Conservation (phyloP, 495 filamentous ascomycete genomes). For the Penicillium riverlandense region DNA sequence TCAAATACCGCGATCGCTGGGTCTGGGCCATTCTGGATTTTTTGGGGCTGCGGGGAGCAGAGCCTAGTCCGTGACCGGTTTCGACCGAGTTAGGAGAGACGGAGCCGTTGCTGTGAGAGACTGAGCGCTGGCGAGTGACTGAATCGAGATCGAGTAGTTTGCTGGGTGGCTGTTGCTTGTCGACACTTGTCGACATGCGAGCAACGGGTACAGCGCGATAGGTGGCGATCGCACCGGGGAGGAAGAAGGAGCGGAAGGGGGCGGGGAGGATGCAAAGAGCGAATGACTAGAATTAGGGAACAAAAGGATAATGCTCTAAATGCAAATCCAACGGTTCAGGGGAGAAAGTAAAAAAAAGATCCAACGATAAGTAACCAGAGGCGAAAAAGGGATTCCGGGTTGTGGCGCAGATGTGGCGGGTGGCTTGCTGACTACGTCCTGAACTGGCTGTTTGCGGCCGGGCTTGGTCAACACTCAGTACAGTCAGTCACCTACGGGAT, state of each 20-base stretch:
- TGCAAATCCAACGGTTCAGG: no score
- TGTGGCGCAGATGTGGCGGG: constrained; percentile 1
- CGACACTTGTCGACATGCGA: constrained; percentile 46
- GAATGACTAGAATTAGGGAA: constrained; percentile 1
- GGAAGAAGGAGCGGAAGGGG: constrained; percentile 11
- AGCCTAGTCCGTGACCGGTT: background rate
- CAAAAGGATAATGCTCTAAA: constrained; percentile 24
- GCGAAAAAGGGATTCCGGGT: constrained; percentile 1
- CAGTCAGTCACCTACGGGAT: background rate
- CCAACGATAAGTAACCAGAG: constrained; percentile 1
- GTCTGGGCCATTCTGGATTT: constrained; percentile 56
- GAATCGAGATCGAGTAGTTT: constrained; percentile 8
- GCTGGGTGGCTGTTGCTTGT: constrained; percentile 21
- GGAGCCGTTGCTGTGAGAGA: constrained; percentile 21
- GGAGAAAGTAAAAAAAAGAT: background rate
- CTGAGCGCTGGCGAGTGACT: constrained; percentile 27
- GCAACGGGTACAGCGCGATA: constrained; percentile 11
- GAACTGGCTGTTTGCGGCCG: constrained; percentile 7
- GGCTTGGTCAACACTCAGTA: background rate
- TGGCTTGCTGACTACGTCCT: background rate
- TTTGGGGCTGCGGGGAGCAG: constrained; percentile 1
- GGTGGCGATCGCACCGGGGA: constrained; percentile 8
- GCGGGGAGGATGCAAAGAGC: constrained; percentile 10
- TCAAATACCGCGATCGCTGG: constrained; percentile 71
- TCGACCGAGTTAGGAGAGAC: constrained; percentile 4